Evolutionary conservation across 139 green algal species (phyloP).

Genomic region (Monoraphidium neglectum): DNA sequence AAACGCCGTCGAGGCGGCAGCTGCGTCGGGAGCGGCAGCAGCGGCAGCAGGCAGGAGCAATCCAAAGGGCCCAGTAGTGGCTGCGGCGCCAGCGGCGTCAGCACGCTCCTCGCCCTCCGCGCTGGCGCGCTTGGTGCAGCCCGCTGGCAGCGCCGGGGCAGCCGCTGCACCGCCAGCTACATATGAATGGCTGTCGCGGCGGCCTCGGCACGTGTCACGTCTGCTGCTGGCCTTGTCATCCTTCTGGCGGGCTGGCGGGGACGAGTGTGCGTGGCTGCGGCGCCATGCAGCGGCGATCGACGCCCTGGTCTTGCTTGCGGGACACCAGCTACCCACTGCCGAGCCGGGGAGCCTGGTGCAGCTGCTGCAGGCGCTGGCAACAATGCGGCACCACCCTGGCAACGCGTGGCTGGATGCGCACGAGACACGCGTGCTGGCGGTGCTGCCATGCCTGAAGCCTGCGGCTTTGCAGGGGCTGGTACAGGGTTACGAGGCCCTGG

Average conservation of each 20-base stretch:
- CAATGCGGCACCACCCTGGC: constrained; percentile 12
- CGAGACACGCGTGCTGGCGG: constrained; percentile 9
- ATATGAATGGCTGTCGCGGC: too few relatives aligned
- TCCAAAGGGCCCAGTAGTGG: too few relatives aligned
- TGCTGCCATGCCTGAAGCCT: neutral
- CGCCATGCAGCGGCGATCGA: neutral
- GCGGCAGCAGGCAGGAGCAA: too few relatives aligned
- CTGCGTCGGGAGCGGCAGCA: too few relatives aligned
- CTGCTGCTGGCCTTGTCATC: constrained; percentile 7
- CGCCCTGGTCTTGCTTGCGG: too few relatives aligned
- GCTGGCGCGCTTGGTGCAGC: too few relatives aligned
- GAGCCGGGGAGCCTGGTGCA: neutral
- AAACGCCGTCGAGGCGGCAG: too few relatives aligned
- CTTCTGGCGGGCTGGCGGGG: constrained; percentile 9
- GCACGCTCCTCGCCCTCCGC: too few relatives aligned
- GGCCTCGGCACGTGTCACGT: neutral
- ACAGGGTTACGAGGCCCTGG: constrained; percentile 7
- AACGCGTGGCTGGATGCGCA: constrained; percentile 7
- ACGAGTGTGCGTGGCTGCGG: constrained; percentile 23
- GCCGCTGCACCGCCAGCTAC: neutral
- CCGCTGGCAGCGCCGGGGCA: too few relatives aligned
- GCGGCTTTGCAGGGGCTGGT: constrained; percentile 8
- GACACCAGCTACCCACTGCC: too few relatives aligned
- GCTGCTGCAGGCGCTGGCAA: constrained; percentile 9
- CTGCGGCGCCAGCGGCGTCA: too few relatives aligned